Evolutionary conservation across 495 filamentous ascomycete species (phyloP).

Genomic region (Penicillium macrosclerotiorum): DNA sequence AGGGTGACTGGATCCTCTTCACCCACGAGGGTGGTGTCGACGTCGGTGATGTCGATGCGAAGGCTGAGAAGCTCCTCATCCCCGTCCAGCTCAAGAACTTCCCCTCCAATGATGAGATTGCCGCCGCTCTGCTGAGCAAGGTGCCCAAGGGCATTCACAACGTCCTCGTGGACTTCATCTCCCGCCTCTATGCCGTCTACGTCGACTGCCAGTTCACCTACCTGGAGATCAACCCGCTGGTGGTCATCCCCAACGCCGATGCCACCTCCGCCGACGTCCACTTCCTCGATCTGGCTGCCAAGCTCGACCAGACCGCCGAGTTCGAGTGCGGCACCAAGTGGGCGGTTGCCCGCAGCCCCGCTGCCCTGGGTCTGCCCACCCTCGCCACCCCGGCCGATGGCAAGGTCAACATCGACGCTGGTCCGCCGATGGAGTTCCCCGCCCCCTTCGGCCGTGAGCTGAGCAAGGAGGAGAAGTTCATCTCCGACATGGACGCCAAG

Average conservation of each 20-base stretch:
- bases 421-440: constrained; percentile 97
- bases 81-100: constrained; percentile 93
- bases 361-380: constrained; percentile 75
- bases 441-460: constrained; percentile 98
- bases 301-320: constrained; percentile 98
- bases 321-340: constrained; percentile 99
- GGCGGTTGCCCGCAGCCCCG: constrained; percentile 88
- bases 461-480: constrained; percentile 97
- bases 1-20: constrained; percentile 99
- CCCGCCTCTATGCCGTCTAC: constrained; percentile 91
- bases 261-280: constrained; percentile 90
- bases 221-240: constrained; percentile 98
- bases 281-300: constrained; percentile 98
- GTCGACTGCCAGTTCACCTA: constrained; percentile 99
- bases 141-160: constrained; percentile 95
- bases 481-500: constrained; percentile 97
- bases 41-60: constrained; percentile 97
- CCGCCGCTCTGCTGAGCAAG: constrained; percentile 77
- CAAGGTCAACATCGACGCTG: constrained; percentile 92
- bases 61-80: constrained; percentile 97
- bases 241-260: constrained; percentile 93
- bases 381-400: constrained; percentile 51
- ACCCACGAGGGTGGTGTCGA: constrained; percentile 99
- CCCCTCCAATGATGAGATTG: constrained; percentile 94
- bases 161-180: constrained; percentile 97